Evolutionary conservation across 768 basidiomycete genomes (phyloP), one percentile per base, ranked within the genome.

Genomic region (Leucocoprinus leucothites): DNA sequence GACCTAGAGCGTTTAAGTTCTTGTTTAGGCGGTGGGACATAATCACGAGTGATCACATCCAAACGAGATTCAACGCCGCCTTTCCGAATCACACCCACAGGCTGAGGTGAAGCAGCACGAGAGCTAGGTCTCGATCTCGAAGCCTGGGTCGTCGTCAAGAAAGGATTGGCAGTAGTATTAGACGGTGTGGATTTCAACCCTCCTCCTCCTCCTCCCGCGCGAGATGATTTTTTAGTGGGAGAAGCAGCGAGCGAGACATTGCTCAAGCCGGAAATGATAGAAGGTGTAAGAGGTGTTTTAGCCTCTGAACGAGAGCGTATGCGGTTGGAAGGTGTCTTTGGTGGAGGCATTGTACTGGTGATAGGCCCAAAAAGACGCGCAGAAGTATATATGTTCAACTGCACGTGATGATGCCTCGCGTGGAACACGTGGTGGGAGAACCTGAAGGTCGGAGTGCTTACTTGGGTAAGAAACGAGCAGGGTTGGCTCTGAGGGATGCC

Each of bases 51-150:
- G 53, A 92, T 82, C 19, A 91, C 87, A 44, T 92, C 85, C 14
- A 91, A 72, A 54, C 87, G 77, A 58, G 85, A 86, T 65, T 93
- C 90, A 9, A 91, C 69, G 7, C 89, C 89, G 40, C 90, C 90
- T 58, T 82, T 87, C 35, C 88, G 74, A 60, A 92, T 86, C 16
- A 93, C 80, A 5, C 90, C 87, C 0, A 69, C 69, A 58, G 48
- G 41, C 44, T 40, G 43, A 21, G 68, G 62, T n/a, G 67, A 57
- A 40, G 68, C 69, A 3, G 71, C 65, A 48, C 70, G 69, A 14
- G 63, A 58, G 2, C 60, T 57, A 28, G 61, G 59, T 21, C 65
- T 61, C n/a, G 58, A 48, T 14, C 58, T 48, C 4, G 60, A 51
- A 31, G n/a, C n/a, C n/a, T 44, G 31, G 19, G 6, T 13, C 5